Percentiles rank a stretch among this genome's conserved stretches.
These are phyloP conservation scores for Colletotrichum tropicicola DNA, from an alignment of 2,329 filamentous ascomycete species.

Conservation along the genomic window DNA sequence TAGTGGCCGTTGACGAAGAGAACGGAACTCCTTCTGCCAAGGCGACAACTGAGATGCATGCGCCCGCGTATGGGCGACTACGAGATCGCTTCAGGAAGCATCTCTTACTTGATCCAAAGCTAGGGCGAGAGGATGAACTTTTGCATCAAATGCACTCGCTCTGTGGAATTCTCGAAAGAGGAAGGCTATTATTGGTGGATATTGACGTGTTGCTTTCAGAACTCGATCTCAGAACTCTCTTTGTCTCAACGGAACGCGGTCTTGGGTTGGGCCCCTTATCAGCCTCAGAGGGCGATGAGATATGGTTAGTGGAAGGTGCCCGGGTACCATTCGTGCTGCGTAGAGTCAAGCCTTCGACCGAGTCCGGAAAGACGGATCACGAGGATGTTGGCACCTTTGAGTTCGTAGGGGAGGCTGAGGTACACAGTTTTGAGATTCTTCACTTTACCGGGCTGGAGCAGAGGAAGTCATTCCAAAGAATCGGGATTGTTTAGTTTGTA, in stretches of 20 bases:
- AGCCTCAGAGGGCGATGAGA: constrained; percentile 6
- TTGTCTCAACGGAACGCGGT: not conserved
- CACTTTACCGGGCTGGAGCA: not conserved
- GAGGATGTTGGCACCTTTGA: not conserved
- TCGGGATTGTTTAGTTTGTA: not conserved
- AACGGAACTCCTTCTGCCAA: too few relatives aligned
- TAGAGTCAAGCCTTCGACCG: not conserved
- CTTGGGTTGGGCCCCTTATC: constrained; percentile 15
- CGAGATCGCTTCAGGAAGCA: too few relatives aligned
- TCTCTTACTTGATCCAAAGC: too few relatives aligned
- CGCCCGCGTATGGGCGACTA: too few relatives aligned
- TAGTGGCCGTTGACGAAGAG: too few relatives aligned
- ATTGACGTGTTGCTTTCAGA: too few relatives aligned
- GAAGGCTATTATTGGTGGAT: too few relatives aligned
- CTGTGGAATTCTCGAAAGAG: too few relatives aligned
- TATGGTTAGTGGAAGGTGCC: constrained; percentile 16
- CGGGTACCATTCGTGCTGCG: not conserved
- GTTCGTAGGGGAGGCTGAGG: not conserved
- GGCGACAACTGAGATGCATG: too few relatives aligned
- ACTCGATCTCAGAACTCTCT: too few relatives aligned
- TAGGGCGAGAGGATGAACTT: too few relatives aligned
- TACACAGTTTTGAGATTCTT: not conserved
- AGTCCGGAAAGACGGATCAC: not conserved
- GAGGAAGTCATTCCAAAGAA: not conserved
- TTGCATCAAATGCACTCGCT: too few relatives aligned